Percentiles rank a stretch among this genome's conserved stretches.
phyloP scores from a whole-genome alignment of 1,139 yeast genomes.

The Suhomyces bribrorum region DNA sequence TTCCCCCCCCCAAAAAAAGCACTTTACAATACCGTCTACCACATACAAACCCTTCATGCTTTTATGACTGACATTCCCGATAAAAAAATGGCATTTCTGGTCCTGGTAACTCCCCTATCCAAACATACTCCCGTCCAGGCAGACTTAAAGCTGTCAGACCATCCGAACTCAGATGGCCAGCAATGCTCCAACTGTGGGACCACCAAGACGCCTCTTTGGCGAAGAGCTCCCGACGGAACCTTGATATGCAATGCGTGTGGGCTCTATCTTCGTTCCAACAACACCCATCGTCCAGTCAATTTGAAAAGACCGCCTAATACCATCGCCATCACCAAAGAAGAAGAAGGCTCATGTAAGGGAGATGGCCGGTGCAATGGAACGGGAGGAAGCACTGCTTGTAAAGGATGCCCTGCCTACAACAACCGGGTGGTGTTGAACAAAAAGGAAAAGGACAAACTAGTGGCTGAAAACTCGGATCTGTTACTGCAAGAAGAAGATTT shows the following conservation, averaged over 20 bases:
- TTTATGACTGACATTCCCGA: too few relatives aligned
- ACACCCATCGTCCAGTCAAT: conserved; percentile 57
- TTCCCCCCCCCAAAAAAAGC: neutral
- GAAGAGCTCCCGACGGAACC: conserved; percentile 67
- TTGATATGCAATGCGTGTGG: conserved; percentile 76
- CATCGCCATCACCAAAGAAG: conserved; percentile 42
- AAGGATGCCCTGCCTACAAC: conserved; percentile 81
- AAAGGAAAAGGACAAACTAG: conserved; percentile 4
- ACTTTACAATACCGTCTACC: neutral
- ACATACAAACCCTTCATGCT: neutral
- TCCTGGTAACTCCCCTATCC: neutral
- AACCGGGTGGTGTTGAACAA: conserved; percentile 54
- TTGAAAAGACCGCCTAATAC: conserved; percentile 68
- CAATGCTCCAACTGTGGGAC: conserved; percentile 68
- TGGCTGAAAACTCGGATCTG: conserved; percentile 8
- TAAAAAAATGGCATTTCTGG: neutral
- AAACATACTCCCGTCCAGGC: neutral
- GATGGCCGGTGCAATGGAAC: conserved; percentile 87
- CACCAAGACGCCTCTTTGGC: conserved; percentile 69
- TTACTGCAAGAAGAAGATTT: conserved; percentile 4
- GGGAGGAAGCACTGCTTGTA: conserved; percentile 78
- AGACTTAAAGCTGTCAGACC: neutral
- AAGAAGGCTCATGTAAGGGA: conserved; percentile 73
- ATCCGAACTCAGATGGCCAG: conserved; percentile 34
- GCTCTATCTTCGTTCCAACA: conserved; percentile 54